phyloP scores from a whole-genome alignment of 148 eudicot genomes.

The Persicaria tinctoria region DNA sequence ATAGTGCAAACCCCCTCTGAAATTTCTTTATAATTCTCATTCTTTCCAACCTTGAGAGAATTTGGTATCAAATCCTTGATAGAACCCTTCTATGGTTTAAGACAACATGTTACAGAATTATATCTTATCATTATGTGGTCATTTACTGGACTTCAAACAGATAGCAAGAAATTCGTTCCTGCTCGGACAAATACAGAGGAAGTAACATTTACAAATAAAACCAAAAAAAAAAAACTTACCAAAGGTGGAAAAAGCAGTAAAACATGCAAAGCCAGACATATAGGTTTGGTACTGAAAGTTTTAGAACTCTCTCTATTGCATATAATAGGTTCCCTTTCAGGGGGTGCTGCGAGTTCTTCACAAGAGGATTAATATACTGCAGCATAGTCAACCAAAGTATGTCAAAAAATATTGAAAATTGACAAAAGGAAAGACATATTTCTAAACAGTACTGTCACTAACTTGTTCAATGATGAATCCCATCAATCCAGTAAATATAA shows the following conservation, averaged over 20 bases:
- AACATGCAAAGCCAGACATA: conserved; percentile 99
- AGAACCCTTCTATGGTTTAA: background rate
- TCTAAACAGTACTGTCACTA: conserved; percentile 11
- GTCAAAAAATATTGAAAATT: conserved; percentile 7
- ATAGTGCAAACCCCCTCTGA: background rate
- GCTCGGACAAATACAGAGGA: background rate
- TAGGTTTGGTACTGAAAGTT: conserved; percentile 92
- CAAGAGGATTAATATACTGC: conserved; percentile 95
- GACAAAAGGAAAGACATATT: no score
- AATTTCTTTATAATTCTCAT: background rate
- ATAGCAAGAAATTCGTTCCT: background rate
- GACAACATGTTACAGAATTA: background rate
- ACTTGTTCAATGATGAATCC: conserved; percentile 94
- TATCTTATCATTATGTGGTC: background rate
- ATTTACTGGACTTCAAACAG: no score
- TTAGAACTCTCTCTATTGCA: conserved; percentile 91
- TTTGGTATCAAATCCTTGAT: background rate
- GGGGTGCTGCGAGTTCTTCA: conserved; percentile 86
- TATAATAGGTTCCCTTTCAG: conserved; percentile 82
- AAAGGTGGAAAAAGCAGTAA: conserved; percentile 92
- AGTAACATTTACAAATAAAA: background rate
- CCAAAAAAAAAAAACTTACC: conserved; percentile 41
- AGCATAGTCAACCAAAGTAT: conserved; percentile 16
- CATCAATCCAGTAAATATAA: conserved; percentile 94
- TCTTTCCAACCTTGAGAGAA: background rate